Percentiles rank a stretch among this genome's conserved stretches.
phyloP scores from a whole-genome alignment of 2,329 filamentous ascomycete species.

The Botrytis hyacinthi region DNA sequence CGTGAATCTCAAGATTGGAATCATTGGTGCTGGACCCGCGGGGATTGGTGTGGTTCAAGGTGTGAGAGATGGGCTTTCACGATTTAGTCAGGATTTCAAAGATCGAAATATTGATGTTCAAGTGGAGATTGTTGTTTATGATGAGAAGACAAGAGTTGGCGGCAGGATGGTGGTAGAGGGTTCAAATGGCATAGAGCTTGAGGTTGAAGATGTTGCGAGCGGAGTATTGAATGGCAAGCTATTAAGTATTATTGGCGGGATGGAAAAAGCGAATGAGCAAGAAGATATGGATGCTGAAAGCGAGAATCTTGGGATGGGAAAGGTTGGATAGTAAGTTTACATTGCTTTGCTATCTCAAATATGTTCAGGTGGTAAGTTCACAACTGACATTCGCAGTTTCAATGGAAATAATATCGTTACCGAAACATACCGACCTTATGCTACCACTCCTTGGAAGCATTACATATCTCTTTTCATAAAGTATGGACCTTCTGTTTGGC shows the following conservation, averaged over 20 bases:
- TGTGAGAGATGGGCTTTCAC: neutral
- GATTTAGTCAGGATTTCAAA: neutral
- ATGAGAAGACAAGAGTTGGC: slow-evolving; percentile 6
- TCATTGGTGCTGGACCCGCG: slow-evolving; percentile 13
- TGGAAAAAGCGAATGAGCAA: neutral
- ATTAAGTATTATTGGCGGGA: neutral
- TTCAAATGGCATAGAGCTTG: neutral
- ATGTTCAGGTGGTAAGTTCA: too few relatives aligned
- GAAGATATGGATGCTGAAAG: neutral
- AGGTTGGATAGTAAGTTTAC: neutral
- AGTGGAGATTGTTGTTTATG: slow-evolving; percentile 12
- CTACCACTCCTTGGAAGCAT: neutral
- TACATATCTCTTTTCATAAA: neutral
- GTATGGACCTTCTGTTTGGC: slow-evolving; percentile 1
- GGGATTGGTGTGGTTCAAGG: neutral
- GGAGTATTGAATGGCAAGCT: neutral
- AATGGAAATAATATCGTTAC: neutral
- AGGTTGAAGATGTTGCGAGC: slow-evolving; percentile 15
- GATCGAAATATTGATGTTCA: neutral
- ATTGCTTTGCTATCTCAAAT: neutral
- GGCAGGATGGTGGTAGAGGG: slow-evolving; percentile 13
- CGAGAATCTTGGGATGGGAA: slow-evolving; percentile 3
- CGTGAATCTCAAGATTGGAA: neutral
- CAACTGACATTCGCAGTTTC: neutral
- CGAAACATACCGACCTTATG: slow-evolving; percentile 10